Evolutionary conservation across 2,329 filamentous ascomycete species (phyloP).

Genomic region (Orbilia oligospora): DNA sequence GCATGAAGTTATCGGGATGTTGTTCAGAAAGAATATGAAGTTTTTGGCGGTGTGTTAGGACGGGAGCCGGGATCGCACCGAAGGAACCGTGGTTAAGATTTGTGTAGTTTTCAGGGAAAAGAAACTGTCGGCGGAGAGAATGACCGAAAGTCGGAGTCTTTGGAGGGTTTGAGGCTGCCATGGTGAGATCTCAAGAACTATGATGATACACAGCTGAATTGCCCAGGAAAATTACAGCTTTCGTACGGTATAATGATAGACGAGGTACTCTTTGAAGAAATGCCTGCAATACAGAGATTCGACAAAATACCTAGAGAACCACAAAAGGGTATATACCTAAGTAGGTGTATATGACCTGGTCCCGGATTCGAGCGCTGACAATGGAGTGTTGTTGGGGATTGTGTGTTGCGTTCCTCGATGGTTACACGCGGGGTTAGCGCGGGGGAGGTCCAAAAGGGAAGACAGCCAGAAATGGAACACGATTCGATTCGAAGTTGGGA

Average conservation of each 20-base stretch:
- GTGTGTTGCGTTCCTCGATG: slow-evolving; percentile 40
- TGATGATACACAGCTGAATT: not conserved
- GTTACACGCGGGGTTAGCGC: slow-evolving; percentile 53
- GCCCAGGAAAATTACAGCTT: no score
- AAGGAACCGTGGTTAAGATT: slow-evolving; percentile 75
- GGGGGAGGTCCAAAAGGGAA: slow-evolving; percentile 27
- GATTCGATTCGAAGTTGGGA: not conserved
- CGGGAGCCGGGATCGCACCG: slow-evolving; percentile 77
- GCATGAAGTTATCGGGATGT: slow-evolving; percentile 81
- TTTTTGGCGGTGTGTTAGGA: slow-evolving; percentile 74
- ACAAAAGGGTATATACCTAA: no score
- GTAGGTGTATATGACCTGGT: no score
- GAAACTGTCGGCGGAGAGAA: slow-evolving; percentile 45
- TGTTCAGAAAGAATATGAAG: slow-evolving; percentile 79
- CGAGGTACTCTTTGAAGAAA: not conserved
- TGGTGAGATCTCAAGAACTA: not conserved
- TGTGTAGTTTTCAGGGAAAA: slow-evolving; percentile 53
- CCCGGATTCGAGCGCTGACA: no score
- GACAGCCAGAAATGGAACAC: slow-evolving; percentile 25
- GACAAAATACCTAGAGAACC: no score
- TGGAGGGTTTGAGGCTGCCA: slow-evolving; percentile 8
- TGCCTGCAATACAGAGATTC: no score
- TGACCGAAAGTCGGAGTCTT: slow-evolving; percentile 42
- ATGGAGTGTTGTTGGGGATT: slow-evolving; percentile 34
- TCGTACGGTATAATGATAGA: not conserved